These are phyloP conservation scores for Gelatoporia subvermispora DNA, from an alignment of 768 basidiomycete genomes.

Conservation along the genomic window DNA sequence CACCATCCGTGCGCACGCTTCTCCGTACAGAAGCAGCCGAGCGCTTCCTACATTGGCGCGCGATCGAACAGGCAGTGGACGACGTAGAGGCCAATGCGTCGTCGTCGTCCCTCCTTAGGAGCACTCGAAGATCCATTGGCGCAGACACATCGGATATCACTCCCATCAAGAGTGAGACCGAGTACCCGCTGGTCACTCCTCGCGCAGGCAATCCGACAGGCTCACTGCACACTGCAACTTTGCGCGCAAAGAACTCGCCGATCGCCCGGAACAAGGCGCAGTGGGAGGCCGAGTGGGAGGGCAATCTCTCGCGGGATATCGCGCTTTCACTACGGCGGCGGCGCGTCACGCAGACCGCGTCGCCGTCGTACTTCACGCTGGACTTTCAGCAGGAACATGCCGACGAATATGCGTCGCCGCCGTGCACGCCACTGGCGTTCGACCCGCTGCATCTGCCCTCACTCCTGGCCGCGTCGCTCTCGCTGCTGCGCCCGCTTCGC, in stretches of 20 bases:
- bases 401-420: slow-evolving; percentile 2
- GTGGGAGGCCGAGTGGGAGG: slow-evolving; percentile 68
- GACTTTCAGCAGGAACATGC: slow-evolving; percentile 2
- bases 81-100: slow-evolving; percentile 28
- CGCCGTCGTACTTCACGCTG: background rate
- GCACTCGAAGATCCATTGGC: no score
- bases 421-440: slow-evolving; percentile 30
- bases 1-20: slow-evolving; percentile 52
- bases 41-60: slow-evolving; percentile 68
- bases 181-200: slow-evolving; percentile 7
- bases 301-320: slow-evolving; percentile 56
- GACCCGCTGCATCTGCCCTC: slow-evolving; percentile 70
- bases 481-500: slow-evolving; percentile 47
- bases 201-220: slow-evolving; percentile 6
- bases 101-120: no score
- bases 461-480: slow-evolving; percentile 54
- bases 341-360: slow-evolving; percentile 10
- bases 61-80: slow-evolving; percentile 55
- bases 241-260: background rate
- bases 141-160: no score
- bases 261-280: slow-evolving; percentile 51
- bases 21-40: slow-evolving; percentile 64
- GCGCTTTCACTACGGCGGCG: slow-evolving; percentile 44
- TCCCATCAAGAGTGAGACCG: background rate
- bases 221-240: background rate